Base-by-base conservation (phyloP, 2,329 filamentous ascomycete genomes). In the Neopestalotiopsis sp. region DNA sequence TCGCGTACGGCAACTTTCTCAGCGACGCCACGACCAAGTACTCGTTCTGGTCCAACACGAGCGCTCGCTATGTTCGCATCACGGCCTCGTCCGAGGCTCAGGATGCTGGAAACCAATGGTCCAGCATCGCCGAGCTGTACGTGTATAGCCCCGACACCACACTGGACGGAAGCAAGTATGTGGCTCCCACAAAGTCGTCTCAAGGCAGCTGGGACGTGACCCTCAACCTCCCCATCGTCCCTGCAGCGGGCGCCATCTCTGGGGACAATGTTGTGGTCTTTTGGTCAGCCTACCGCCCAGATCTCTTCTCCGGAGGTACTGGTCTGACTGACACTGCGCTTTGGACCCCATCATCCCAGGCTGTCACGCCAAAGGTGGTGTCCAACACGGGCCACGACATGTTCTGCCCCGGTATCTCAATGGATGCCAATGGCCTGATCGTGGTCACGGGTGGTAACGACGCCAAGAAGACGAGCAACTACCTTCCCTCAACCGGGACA, bases 371-470 rank as follows among this genome's bases (percentile, higher is more conserved):
- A 28, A 75, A 74, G 20, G 76, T 75, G 42, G 75, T 82, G 7
- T 75, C 78, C 58, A 74, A 85, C 69, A 87, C 84, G 0, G 72
- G 80, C 4, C 84, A 87, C 71, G 85, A 88, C 72, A 88, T 88
- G 86, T 88, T 88, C 71, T 89, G 87, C 72, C 86, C 87, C 0
- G 88, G 86, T 2, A 86, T 89, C 65, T 84, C 82, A 7, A 76
- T 84, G 13, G 83, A 85, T 67, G 81, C 80, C 17, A 77, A 82
- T 7, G 88, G 86, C 0, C 78, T 81, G 9, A 81, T 88, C 7
- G 73, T 89, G 1, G 83, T 90, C 6, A 86, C 84, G 0, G 88
- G 89, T 5, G 88, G 88, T 1, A 82, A 83, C 30, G 81, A 84
- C 67, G 83, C 84, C 6, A 74, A 78, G 5, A 82, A 82, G 57